Evolutionary conservation across 2,329 filamentous ascomycete genomes (phyloP).

Genomic region (Pseudogymnoascus sp.): DNA sequence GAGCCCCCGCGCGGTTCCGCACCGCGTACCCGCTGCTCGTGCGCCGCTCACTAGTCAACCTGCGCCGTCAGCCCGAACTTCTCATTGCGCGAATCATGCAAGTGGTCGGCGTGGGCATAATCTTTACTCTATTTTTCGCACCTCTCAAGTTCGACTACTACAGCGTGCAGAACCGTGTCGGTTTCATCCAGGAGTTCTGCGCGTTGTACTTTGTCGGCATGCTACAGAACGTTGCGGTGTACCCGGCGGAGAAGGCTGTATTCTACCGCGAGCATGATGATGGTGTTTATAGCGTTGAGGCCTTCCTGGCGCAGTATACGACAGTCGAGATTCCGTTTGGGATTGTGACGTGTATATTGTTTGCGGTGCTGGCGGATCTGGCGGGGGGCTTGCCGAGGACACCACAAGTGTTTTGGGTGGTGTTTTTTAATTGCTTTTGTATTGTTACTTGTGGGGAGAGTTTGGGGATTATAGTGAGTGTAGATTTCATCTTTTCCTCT

Average conservation of each 20-base stretch:
- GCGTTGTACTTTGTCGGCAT: conserved; percentile 70
- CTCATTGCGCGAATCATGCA: conserved; percentile 60
- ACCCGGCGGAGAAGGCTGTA: conserved; percentile 64
- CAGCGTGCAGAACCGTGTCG: conserved; percentile 64
- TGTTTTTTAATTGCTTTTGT: conserved; percentile 62
- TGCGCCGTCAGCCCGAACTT: conserved; percentile 56
- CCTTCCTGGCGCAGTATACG: conserved; percentile 65
- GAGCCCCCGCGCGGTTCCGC: conserved; percentile 53
- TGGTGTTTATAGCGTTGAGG: conserved; percentile 61
- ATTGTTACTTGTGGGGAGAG: conserved; percentile 69
- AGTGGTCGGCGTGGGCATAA: conserved; percentile 54
- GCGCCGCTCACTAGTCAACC: conserved; percentile 60
- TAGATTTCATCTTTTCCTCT: background rate
- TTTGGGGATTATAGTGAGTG: conserved; percentile 55
- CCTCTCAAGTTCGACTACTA: conserved; percentile 62
- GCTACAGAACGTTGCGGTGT: conserved; percentile 71
- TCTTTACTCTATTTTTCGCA: conserved; percentile 63
- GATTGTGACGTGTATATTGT: conserved; percentile 55
- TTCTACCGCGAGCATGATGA: conserved; percentile 74
- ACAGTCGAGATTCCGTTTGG: conserved; percentile 66
- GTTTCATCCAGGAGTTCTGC: conserved; percentile 64
- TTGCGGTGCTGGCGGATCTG: conserved; percentile 55
- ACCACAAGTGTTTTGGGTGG: conserved; percentile 57
- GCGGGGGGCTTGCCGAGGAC: conserved; percentile 59
- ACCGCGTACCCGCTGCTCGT: conserved; percentile 61